phyloP scores from a whole-genome alignment of 306 rosid genomes.

The Rubus idaeus region DNA sequence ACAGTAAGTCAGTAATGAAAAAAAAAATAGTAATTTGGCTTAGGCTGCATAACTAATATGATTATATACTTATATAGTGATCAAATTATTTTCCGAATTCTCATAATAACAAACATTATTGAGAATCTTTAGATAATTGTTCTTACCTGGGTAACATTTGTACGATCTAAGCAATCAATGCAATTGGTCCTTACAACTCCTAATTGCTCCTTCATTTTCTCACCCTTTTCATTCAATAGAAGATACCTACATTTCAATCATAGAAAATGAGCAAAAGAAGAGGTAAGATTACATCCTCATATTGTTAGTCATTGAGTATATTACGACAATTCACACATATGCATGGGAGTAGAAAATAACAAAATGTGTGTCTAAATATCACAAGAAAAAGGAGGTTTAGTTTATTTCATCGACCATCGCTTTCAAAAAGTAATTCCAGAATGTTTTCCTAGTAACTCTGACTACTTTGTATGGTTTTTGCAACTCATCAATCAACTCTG shows the following conservation, averaged over 20 bases:
- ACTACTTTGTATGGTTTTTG: neutral
- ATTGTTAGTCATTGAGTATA: neutral
- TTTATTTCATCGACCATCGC: neutral
- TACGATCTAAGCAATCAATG: slow-evolving; percentile 95
- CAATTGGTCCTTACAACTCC: slow-evolving; percentile 95
- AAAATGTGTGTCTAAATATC: neutral
- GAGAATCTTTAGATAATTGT: neutral
- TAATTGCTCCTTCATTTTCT: slow-evolving; percentile 93
- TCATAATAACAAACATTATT: neutral
- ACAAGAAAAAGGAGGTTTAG: neutral
- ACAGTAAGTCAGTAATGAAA: neutral
- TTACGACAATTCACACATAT: neutral
- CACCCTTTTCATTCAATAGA: slow-evolving; percentile 81
- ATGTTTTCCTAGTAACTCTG: neutral
- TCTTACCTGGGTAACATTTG: slow-evolving; percentile 94
- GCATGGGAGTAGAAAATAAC: neutral
- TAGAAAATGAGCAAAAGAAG: slow-evolving; percentile 25
- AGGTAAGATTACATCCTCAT: neutral
- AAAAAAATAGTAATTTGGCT: neutral
- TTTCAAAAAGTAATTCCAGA: neutral
- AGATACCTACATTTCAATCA: slow-evolving; percentile 58
- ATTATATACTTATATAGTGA: neutral
- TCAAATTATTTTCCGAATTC: neutral
- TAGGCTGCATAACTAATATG: neutral
- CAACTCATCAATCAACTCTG: neutral